phyloP scores from a whole-genome alignment of 2,329 filamentous ascomycete species.

The Calonectria leucothoes region DNA sequence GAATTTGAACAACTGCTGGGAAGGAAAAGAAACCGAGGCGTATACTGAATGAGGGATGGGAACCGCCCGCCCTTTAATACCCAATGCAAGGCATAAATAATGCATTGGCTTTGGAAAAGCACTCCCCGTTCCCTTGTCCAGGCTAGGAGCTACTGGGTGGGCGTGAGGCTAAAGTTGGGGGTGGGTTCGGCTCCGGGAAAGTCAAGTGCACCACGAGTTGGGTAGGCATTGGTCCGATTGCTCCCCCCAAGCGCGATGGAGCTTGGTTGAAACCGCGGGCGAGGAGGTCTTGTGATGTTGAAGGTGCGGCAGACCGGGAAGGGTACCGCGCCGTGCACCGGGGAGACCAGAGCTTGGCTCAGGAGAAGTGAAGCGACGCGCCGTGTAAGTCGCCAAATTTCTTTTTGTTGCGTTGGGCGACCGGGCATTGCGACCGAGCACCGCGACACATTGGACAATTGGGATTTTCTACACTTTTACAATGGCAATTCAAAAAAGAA shows the following conservation, averaged over 20 bases:
- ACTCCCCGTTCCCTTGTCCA: slow-evolving; percentile 16
- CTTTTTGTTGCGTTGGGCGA: neutral
- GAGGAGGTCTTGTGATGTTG: slow-evolving; percentile 10
- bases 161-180: slow-evolving; percentile 42
- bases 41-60: slow-evolving; percentile 28
- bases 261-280: slow-evolving; percentile 21
- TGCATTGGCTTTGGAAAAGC: slow-evolving; percentile 29
- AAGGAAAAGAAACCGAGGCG: slow-evolving; percentile 18
- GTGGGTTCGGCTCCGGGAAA: slow-evolving; percentile 40
- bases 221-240: slow-evolving; percentile 40
- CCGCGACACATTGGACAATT: neutral
- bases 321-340: slow-evolving; percentile 13
- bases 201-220: slow-evolving; percentile 39
- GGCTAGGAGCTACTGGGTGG: slow-evolving; percentile 26
- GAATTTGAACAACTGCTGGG: slow-evolving; percentile 13
- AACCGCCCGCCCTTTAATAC: slow-evolving; percentile 39
- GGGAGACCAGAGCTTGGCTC: neutral
- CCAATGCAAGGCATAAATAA: slow-evolving; percentile 27
- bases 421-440: neutral
- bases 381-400: slow-evolving; percentile 19
- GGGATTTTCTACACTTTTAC: neutral
- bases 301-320: slow-evolving; percentile 26
- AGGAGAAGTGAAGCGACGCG: neutral
- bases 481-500: neutral
- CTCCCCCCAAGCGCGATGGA: slow-evolving; percentile 35